Evolutionary conservation across 2,329 filamentous ascomycete genomes (phyloP).

Genomic region (Colletotrichum eleusines): DNA sequence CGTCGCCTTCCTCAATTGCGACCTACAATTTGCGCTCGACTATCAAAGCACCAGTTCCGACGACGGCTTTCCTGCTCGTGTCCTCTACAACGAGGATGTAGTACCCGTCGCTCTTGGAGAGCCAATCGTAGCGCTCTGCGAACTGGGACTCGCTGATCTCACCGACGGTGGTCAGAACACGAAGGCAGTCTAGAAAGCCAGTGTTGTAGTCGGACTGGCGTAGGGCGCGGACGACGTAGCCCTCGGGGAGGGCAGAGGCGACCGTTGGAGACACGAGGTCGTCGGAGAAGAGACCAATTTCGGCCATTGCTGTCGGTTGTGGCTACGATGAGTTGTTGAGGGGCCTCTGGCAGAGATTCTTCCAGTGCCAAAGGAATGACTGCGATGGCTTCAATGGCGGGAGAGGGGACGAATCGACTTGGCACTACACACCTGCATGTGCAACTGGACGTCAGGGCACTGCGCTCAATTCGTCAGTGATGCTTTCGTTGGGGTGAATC

Average conservation of each 20-base stretch:
- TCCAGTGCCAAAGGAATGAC: neutral
- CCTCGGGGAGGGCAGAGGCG: slow-evolving; percentile 77
- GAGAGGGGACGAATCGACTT: neutral
- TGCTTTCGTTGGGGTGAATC: slow-evolving; percentile 32
- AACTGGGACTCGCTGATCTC: slow-evolving; percentile 83
- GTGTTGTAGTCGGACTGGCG: slow-evolving; percentile 80
- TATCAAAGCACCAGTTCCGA: slow-evolving; percentile 91
- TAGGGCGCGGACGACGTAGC: slow-evolving; percentile 86
- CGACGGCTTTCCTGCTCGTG: slow-evolving; percentile 70
- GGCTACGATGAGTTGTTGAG: neutral
- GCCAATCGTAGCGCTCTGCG: slow-evolving; percentile 84
- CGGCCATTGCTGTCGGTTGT: slow-evolving; percentile 39
- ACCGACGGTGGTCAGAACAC: slow-evolving; percentile 92
- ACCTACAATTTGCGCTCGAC: slow-evolving; percentile 94
- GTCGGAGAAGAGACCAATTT: slow-evolving; percentile 79
- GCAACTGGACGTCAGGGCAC: slow-evolving; percentile 1
- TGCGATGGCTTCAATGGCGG: neutral
- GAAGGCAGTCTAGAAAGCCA: slow-evolving; percentile 91
- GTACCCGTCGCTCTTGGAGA: slow-evolving; percentile 81
- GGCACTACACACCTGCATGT: neutral
- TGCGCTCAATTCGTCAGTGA: slow-evolving; percentile 15
- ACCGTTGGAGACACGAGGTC: slow-evolving; percentile 84
- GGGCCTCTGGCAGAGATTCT: slow-evolving; percentile 1
- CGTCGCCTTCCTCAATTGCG: neutral
- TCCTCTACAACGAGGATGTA: slow-evolving; percentile 90